These are phyloP conservation scores for Chenopodium berlandieri DNA, from an alignment of 148 eudicot genomes.

Conservation along the genomic window DNA sequence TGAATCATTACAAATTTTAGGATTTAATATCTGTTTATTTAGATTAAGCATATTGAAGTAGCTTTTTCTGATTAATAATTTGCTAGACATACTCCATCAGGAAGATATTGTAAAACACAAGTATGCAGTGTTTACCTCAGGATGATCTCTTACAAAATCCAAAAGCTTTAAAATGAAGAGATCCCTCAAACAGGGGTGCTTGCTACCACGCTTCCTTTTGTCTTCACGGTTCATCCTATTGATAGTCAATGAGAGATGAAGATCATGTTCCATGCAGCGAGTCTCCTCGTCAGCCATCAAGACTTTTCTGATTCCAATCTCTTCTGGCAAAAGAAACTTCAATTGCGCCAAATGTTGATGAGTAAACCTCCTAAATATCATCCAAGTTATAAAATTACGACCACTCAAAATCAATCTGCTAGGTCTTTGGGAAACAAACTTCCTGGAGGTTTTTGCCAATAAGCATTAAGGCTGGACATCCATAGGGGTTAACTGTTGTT, in stretches of 20 bases:
- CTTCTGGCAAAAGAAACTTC: constrained; percentile 80
- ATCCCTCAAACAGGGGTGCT: constrained; percentile 37
- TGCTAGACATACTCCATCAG: neutral
- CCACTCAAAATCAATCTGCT: neutral
- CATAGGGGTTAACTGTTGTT: neutral
- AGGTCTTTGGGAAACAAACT: neutral
- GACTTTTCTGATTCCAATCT: constrained; percentile 54
- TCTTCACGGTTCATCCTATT: constrained; percentile 29
- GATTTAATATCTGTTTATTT: neutral
- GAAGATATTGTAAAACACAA: neutral
- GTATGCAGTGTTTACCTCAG: constrained; percentile 45
- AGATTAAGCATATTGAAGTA: neutral
- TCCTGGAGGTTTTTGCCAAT: neutral
- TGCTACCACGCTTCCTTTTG: constrained; percentile 37
- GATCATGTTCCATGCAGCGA: constrained; percentile 72
- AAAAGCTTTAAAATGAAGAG: constrained; percentile 46
- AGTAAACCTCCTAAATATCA: constrained; percentile 68
- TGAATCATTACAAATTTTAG: neutral
- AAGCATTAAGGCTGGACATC: neutral
- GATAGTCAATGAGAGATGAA: constrained; percentile 46
- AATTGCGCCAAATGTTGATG: constrained; percentile 72
- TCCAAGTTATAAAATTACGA: constrained; percentile 12
- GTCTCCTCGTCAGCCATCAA: constrained; percentile 59
- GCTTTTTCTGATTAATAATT: neutral
- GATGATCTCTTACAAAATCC: constrained; percentile 48